Evolutionary conservation across 2,329 filamentous ascomycete species (phyloP), one percentile per base, ranked within the genome.

Genomic region (Torrubiellomyces zombiae): DNA sequence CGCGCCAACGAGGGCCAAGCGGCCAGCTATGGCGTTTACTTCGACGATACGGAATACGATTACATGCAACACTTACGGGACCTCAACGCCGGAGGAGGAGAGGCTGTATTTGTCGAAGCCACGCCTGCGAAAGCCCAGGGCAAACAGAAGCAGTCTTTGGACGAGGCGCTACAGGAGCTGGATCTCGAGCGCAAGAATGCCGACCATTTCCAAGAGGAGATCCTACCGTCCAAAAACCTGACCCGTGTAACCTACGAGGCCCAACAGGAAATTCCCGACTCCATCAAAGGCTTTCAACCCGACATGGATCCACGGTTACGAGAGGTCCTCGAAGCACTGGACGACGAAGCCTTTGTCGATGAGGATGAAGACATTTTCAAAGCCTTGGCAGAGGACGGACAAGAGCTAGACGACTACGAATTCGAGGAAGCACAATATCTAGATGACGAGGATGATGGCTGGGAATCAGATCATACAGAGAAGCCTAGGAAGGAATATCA

Each of bases 61-160:
- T 98, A 98, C 56, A 98, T 98, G 89, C 89, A 98, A 52, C 89
- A 98, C 53, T 60, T 98, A 63, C 77, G 83, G 28, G 89, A 95
- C 40, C 57, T 98, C n/a, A 75, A 75, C 29, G 51, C 59, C 21
- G 81, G 67, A 5, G 69, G 69, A 14, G 79, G 79, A 16, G 75
- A 83, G 28, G 70, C 76, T 16, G 73, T 85, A 23, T 95, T 92
- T 44, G 66, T 98, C 19, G 83, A 94, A 38, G 63, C 68, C n/a
- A 64, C 67, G 26, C 47, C 60, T n/a, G 63, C 64, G 36, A 79
- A 80, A 49, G 60, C 55, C 14, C 85, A 85, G 53, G 70, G 62
- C 4, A 78, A 80, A 43, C 65, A 75, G 44, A 92, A 82, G 55
- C 60, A 73, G 48, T 71, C 69, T 14, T 58, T 98, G 14, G 85